Base-by-base conservation (phyloP, 2,329 filamentous ascomycete genomes). In the Ceratocystis variospora region DNA sequence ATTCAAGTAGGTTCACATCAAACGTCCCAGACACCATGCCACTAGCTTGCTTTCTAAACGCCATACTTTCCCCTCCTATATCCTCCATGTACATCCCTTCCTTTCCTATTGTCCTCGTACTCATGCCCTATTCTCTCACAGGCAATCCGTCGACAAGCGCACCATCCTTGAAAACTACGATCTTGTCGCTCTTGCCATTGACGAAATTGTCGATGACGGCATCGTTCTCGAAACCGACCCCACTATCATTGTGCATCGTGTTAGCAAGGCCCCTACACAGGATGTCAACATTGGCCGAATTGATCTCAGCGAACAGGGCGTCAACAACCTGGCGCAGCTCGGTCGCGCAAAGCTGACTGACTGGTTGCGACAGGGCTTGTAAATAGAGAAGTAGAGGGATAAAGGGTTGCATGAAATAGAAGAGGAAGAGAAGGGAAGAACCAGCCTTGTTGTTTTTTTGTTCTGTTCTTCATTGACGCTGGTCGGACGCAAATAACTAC, bases 91-190 rank as follows among this genome's bases (percentile, higher is more conserved):
- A 37, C 22, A 57, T 15, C 31, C 8, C 46, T 8, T 22, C n/a
- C 6, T n/a, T 15, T 10, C 41, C 63, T 68, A 71, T 68, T 69
- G 67, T 37, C 28, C 6, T 25, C 5, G 53, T 37, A 48, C 53
- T 63, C 41, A 65, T 15, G 61, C 15, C 10, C 55, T n/a, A 4
- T 3, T 15, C 37, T 19, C 22, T 17, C 17, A 12, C 59, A 96
- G 90, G 77, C 93, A 95, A 82, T 90, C 90, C 44, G 92, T 95
- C 63, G 94, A 99, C 80, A 96, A 96, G 83, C 87, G 94, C 71
- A 97, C 94, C 67, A 91, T 97, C 71, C 87, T 97, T 73, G 94
- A 99, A 78, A 97, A 97, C 83, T 99, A 97, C 80, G 94, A 97
- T 77, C 83, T 97, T 25, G 89, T 96, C 69, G 89, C 91, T 15